These are phyloP conservation scores for Citrullus colocynthis DNA, from an alignment of 306 rosid genomes.

Conservation along the genomic window DNA sequence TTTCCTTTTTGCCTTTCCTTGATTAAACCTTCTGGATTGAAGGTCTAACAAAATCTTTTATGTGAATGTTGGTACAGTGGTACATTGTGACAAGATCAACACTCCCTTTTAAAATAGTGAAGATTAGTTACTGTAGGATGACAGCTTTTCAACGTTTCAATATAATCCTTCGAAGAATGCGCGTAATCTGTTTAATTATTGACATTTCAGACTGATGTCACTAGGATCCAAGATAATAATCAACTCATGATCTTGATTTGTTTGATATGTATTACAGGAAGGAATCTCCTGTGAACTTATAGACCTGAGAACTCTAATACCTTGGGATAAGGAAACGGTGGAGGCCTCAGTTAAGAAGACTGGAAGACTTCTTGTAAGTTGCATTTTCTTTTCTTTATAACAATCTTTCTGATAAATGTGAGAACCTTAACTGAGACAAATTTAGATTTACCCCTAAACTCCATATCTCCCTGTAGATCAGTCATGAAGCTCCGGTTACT, in stretches of 20 bases:
- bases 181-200: neutral
- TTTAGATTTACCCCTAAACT: neutral
- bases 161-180: neutral
- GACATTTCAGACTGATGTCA: neutral
- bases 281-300: slow-evolving; percentile 93
- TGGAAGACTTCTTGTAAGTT: slow-evolving; percentile 88
- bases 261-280: slow-evolving; percentile 42
- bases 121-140: neutral
- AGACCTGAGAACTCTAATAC: slow-evolving; percentile 80
- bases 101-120: neutral
- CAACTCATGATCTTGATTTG: neutral
- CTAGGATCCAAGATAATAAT: neutral
- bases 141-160: neutral
- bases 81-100: neutral
- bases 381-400: neutral
- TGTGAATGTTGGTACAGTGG: neutral
- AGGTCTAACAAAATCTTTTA: neutral
- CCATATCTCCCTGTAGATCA: slow-evolving; percentile 36
- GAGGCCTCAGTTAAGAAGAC: slow-evolving; percentile 88
- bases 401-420: neutral
- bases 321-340: slow-evolving; percentile 95
- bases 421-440: neutral
- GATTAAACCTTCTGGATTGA: too few species aligned
- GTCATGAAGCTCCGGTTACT: slow-evolving; percentile 96
- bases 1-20: too few species aligned